Evolutionary conservation across 2,329 filamentous ascomycete species (phyloP).

Genomic region (Parastagonospora nodorum): DNA sequence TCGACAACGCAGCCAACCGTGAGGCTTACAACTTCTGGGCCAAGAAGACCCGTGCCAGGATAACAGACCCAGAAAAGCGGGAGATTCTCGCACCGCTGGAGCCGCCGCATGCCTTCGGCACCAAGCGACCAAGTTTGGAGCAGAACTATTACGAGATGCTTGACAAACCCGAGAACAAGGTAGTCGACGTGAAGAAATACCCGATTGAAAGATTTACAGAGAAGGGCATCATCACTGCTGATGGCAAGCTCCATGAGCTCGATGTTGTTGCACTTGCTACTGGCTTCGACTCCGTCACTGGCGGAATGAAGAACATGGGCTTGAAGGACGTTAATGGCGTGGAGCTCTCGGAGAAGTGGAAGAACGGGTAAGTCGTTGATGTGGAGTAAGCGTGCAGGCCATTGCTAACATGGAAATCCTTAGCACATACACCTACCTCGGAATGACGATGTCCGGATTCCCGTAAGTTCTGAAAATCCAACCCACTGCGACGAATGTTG

Average conservation of each 20-base stretch:
- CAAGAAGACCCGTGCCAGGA: slow-evolving; percentile 50
- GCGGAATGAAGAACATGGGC: slow-evolving; percentile 49
- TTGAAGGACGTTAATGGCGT: slow-evolving; percentile 45
- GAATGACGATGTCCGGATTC: slow-evolving; percentile 48
- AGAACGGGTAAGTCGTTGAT: slow-evolving; percentile 24
- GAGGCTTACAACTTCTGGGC: slow-evolving; percentile 55
- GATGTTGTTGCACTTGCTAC: slow-evolving; percentile 54
- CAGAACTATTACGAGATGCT: slow-evolving; percentile 55
- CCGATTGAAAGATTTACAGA: slow-evolving; percentile 48
- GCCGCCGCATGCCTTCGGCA: slow-evolving; percentile 53
- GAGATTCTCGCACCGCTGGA: slow-evolving; percentile 54
- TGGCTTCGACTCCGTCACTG: slow-evolving; percentile 53
- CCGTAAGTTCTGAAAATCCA: slow-evolving; percentile 25
- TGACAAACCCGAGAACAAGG: slow-evolving; percentile 49
- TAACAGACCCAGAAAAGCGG: slow-evolving; percentile 51
- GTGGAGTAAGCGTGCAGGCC: neutral
- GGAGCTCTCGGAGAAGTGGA: slow-evolving; percentile 49
- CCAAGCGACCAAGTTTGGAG: slow-evolving; percentile 54
- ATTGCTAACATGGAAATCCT: neutral
- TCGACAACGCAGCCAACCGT: slow-evolving; percentile 49
- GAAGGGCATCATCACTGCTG: slow-evolving; percentile 47
- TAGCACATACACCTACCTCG: slow-evolving; percentile 48
- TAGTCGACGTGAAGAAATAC: slow-evolving; percentile 50
- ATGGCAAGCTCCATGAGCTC: slow-evolving; percentile 50
- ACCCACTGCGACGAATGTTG: neutral